Base-by-base conservation (phyloP, 352 stramenopile genomes). In the Pseudoperonospora humuli region DNA sequence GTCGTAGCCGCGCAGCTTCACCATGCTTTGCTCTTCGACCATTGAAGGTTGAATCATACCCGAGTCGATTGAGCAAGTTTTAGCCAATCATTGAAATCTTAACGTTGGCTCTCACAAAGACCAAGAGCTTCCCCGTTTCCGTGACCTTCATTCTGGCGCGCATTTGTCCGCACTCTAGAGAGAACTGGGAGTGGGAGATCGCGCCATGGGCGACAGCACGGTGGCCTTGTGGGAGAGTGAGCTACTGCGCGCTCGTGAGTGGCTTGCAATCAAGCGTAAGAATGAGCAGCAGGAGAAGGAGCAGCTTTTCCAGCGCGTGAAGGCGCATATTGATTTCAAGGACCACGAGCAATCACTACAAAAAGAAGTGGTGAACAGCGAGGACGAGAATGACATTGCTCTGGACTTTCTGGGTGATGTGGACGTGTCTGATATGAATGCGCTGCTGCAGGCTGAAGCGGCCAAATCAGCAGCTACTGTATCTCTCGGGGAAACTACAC, bases 1-100 rank as follows among this genome's bases (percentile, higher is more conserved):
- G 39, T 84, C 76, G 52, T 81, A 89, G 48, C 81, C 78, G 28
- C 78, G 78, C 39, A 87, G 63, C 53, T 78, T 84, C 19, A 43
- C 51, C 62, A 69, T 69, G 32, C 18, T 48, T 24, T 40, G 38
- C 31, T 53, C 21, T 55, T 63, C 44, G 29, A 35, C 46, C 57
- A 60, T 61, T 25, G 24, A 46, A 40, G 25, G 10, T 15, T 15
- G 14, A 32, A 7, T 45, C 23, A 2, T 8, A 1, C n/a, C 8
- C 17, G 24, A 54, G 42, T 61, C 45, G 52, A 11, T 11, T 7
- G 46, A 54, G n/a, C n/a, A 41, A 31, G 15, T 49, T 50, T 40
- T 20, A 51, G 24, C 52, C 52, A 61, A 57, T 61, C 34, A 31
- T 9, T 33, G 11, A 6, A 5, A 15, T 26, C 15, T 39, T 49